These are phyloP conservation scores for Rhodomyrtus psidioides DNA, from an alignment of 441 rosid species.

Conservation along the genomic window DNA sequence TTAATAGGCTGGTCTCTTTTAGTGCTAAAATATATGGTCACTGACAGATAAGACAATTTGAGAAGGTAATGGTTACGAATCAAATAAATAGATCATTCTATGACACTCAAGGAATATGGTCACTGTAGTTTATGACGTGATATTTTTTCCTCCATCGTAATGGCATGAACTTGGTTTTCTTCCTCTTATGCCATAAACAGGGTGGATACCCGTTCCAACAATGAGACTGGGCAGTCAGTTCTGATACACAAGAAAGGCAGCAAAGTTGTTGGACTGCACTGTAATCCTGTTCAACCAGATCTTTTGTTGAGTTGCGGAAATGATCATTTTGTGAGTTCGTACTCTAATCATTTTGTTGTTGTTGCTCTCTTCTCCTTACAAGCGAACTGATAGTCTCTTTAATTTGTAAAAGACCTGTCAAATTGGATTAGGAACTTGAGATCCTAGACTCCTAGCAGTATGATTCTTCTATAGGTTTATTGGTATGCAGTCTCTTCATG, in stretches of 20 bases:
- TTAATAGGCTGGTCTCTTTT: background rate
- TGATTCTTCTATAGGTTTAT: background rate
- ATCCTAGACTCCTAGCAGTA: background rate
- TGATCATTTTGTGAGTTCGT: conserved; percentile 79
- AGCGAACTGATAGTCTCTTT: background rate
- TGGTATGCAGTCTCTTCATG: background rate
- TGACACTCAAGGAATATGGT: background rate
- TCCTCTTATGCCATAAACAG: conserved; percentile 22
- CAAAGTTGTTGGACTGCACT: conserved; percentile 91
- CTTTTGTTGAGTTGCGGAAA: conserved; percentile 90
- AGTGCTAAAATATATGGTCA: background rate
- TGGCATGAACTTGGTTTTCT: background rate
- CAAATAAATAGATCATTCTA: background rate
- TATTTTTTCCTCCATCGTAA: background rate
- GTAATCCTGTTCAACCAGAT: conserved; percentile 89
- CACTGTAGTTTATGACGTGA: background rate
- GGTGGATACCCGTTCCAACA: conserved; percentile 74
- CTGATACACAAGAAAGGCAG: conserved; percentile 87
- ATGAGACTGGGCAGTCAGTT: conserved; percentile 36
- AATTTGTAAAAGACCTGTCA: background rate
- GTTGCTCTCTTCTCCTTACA: background rate
- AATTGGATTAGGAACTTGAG: background rate
- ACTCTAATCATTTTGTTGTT: background rate
- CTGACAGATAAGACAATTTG: background rate
- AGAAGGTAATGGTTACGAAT: background rate